Base-by-base conservation (phyloP, 805 yeast genomes). In the Sungouiozyma ichnusensis region DNA sequence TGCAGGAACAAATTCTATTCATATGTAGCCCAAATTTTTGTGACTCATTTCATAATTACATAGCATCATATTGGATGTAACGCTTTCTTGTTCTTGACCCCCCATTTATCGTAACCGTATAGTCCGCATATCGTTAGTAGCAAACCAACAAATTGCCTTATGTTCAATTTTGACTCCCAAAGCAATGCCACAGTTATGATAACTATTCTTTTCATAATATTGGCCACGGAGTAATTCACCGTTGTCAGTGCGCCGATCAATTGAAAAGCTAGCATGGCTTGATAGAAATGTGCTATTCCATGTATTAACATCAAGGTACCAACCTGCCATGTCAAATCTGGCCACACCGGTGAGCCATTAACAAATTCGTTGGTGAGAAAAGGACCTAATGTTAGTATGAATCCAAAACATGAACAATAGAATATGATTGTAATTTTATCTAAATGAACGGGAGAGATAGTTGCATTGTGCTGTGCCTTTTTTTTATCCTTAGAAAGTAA, bases 201-300 rank as follows among this genome's bases (percentile, higher is more conserved):
- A 20, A 79, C 75, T 43, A 83, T 82, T 53, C 90, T 66, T 53
- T 83, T 83, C 62, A 81, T 58, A 39, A 83, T 82, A 57, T 79
- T 83, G 24, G 88, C 92, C 54, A 83, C 79, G 34, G 86, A 79
- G 59, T 83, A 83, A 55, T 80, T 81, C 37, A 83, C 81, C 3
- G 92, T 83, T n/a, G 81, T 71, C 18, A 82, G 69, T 50, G 73
- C 57, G 2, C 90, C 90, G 48, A 83, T 70, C 37, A 83, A 71
- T 58, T 81, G 87, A 60, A 83, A 83, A 19, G 90, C 90, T 38
- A 82, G 60, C 56, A 83, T 69, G 2, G 85, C 76, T 62, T 83
- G 92, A 41, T 75, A 52, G 54, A 82, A 83, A 64, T 83, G 94
- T 3, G 81, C 65, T 1, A 73, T 42, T 2, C 88, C 87, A 58